Conservation (phyloP, 1,139 yeast genomes). For the Magnusiomyces paraingens region DNA sequence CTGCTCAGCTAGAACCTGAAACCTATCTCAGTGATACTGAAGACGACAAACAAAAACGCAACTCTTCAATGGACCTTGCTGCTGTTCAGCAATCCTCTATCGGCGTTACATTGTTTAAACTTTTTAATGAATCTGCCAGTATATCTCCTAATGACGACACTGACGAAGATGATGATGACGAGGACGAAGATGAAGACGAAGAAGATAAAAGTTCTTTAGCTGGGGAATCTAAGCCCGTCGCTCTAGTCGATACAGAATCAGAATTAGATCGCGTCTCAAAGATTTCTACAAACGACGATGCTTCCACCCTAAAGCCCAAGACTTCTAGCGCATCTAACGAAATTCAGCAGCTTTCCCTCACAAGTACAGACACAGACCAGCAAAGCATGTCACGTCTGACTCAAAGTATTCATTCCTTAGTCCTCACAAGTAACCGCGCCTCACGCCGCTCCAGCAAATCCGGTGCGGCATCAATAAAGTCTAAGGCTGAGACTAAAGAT, state of each 20-base stretch:
- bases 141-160: constrained; percentile 13
- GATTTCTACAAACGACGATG: constrained; percentile 3
- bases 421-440: background rate
- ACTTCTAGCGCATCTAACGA: background rate
- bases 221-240: background rate
- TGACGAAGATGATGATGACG: constrained; percentile 18
- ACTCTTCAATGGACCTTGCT: background rate
- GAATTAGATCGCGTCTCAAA: background rate
- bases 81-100: constrained; percentile 1
- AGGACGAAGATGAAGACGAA: constrained; percentile 2
- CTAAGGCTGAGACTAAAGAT: background rate
- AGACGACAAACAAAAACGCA: background rate
- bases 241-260: background rate
- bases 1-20: background rate
- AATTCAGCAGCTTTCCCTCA: constrained; percentile 1
- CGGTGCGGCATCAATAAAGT: background rate
- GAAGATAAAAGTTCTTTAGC: background rate
- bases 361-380: background rate
- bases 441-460: constrained; percentile 2
- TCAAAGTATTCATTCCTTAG: constrained; percentile 13
- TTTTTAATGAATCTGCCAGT: constrained; percentile 10
- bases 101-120: constrained; percentile 9
- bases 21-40: background rate
- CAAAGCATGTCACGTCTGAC: constrained; percentile 5
- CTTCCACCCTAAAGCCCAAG: background rate